Conservation (phyloP, 176 grass and related monocot species). For the Bromus sterilis region DNA sequence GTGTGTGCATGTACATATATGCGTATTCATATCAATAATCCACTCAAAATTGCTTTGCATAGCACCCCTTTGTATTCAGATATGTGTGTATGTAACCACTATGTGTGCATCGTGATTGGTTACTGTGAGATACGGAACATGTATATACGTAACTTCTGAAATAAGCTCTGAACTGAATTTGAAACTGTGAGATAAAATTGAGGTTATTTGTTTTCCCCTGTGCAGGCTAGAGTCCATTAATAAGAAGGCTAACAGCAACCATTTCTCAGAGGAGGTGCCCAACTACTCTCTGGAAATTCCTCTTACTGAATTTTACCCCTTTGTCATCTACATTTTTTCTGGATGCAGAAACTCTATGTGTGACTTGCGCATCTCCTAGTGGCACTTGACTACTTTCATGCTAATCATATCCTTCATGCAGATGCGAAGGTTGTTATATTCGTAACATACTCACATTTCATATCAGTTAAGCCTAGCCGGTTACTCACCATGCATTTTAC, state of each 20-base stretch:
- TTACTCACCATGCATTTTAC: slow-evolving; percentile 10
- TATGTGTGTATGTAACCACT: too few species aligned
- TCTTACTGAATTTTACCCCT: neutral
- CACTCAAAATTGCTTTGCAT: too few species aligned
- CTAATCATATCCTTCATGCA: too few species aligned
- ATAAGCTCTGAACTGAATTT: neutral
- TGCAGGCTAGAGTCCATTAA: slow-evolving; percentile 80
- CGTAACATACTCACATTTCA: too few species aligned
- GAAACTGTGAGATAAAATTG: too few species aligned
- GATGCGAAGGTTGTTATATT: too few species aligned
- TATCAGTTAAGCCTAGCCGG: slow-evolving; percentile 18
- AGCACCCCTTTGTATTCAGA: too few species aligned
- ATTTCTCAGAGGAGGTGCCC: slow-evolving; percentile 44
- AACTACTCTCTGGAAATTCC: neutral
- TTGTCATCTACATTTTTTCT: slow-evolving; percentile 3
- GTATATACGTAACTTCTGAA: slow-evolving; percentile 51
- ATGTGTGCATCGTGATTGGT: slow-evolving; percentile 85
- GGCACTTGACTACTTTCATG: slow-evolving; percentile 92
- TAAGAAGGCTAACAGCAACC: slow-evolving; percentile 63
- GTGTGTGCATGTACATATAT: too few species aligned
- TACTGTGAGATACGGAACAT: slow-evolving; percentile 92
- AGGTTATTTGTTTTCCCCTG: neutral
- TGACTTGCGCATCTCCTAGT: slow-evolving; percentile 92
- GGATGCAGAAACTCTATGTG: slow-evolving; percentile 59
- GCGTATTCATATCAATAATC: too few species aligned